These are phyloP conservation scores for Batkoa obscura DNA, from an alignment of 371 early-diverging fungal species.

Conservation along the genomic window DNA sequence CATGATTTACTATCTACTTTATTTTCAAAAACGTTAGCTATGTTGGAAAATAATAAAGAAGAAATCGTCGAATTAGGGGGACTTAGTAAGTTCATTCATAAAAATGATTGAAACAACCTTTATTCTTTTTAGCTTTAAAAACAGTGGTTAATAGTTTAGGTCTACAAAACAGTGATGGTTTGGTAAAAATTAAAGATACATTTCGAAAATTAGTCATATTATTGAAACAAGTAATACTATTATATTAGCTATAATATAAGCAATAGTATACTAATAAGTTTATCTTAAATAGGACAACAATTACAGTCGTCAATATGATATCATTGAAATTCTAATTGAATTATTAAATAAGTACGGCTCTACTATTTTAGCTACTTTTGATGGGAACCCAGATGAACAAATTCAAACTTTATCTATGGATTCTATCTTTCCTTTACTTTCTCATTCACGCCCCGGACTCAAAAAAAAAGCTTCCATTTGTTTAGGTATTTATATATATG, in stretches of 20 bases:
- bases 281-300: too few relatives aligned
- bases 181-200: conserved; percentile 13
- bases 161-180: conserved; percentile 4
- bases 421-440: conserved; percentile 40
- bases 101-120: too few relatives aligned
- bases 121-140: conserved; percentile 22
- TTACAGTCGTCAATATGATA: conserved; percentile 35
- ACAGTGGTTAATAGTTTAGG: conserved; percentile 41
- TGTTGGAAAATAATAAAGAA: too few relatives aligned
- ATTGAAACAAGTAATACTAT: background rate
- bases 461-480: conserved; percentile 64
- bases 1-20: too few relatives aligned
- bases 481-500: conserved; percentile 26
- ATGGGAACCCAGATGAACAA: conserved; percentile 13
- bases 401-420: conserved; percentile 36
- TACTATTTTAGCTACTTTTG: conserved; percentile 14
- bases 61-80: too few relatives aligned
- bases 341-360: conserved; percentile 56
- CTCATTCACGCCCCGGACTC: conserved; percentile 53
- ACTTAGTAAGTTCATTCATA: too few relatives aligned
- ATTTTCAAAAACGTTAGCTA: too few relatives aligned
- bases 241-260: background rate
- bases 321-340: conserved; percentile 68
- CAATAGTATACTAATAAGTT: conserved; percentile 30
- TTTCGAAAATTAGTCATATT: background rate